Conservation (phyloP, 495 filamentous ascomycete species). For the Hypoxylon trugodes region DNA sequence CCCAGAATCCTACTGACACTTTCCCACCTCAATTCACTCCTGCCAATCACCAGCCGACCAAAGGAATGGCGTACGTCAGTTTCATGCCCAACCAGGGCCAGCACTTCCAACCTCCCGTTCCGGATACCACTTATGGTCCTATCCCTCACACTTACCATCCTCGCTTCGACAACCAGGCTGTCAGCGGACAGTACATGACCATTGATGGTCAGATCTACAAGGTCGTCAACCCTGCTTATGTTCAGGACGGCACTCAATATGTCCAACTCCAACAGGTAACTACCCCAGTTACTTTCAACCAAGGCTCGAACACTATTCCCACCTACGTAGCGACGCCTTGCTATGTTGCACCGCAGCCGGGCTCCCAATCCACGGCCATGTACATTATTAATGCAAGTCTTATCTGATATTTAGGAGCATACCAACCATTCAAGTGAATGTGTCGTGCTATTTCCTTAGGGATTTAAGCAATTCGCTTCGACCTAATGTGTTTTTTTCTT, state of each 20-base stretch:
- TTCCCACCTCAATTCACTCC: conserved; percentile 7
- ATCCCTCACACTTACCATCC: conserved; percentile 56
- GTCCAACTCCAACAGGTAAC: conserved; percentile 33
- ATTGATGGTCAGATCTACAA: conserved; percentile 12
- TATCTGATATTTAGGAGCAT: conserved; percentile 11
- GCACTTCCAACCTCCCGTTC: conserved; percentile 58
- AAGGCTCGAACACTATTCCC: conserved; percentile 6
- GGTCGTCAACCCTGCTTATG: not conserved
- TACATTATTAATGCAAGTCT: conserved; percentile 43
- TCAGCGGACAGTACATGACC: conserved; percentile 22
- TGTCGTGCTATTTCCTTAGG: not conserved
- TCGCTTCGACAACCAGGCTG: conserved; percentile 44
- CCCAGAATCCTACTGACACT: conserved; percentile 5
- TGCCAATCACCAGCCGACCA: not conserved
- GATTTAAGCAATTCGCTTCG: not conserved
- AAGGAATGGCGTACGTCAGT: conserved; percentile 24
- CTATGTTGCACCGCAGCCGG: conserved; percentile 11
- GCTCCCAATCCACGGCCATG: conserved; percentile 13
- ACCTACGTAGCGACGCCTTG: not conserved
- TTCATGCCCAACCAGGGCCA: conserved; percentile 42
- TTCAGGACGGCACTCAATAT: conserved; percentile 13
- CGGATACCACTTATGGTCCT: conserved; percentile 54
- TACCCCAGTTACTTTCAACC: conserved; percentile 19
- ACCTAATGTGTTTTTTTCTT: not conserved
- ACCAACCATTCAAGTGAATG: conserved; percentile 4